Evolutionary conservation across 257 asterid species (phyloP), one percentile per base, ranked within the genome.

Genomic region (Penstemon barbatus): DNA sequence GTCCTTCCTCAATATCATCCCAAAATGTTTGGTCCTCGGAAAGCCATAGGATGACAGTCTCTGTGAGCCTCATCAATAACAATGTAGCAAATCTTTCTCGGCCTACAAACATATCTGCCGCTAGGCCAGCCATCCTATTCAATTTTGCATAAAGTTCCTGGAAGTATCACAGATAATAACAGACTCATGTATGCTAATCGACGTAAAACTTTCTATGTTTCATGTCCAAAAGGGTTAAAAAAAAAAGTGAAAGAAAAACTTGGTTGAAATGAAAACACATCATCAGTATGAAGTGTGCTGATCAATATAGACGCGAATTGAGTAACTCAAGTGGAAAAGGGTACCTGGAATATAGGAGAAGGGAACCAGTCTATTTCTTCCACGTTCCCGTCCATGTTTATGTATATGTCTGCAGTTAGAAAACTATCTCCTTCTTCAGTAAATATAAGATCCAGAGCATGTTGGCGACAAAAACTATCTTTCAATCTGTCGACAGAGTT

Each of bases 391-490:
- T 84, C 84, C 92, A 94, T 86, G 84, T 85, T 88, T 76, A 91
- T 71, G 76, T 94, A 94, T 75, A 83, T 85, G 12, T 94, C 96
- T 39, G 99, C 92, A 71, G 80, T 86, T 61, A 94, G 95, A 79
- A 84, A 78, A 83, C 97, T 84, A 73, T 94, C 97, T 70, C 96
- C 99, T 60, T 91, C 99, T 78, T 94, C 99, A 5, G 96, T 89
- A 78, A 90, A 94, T 75, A 94, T 94, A 75, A 94, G 99, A 71
- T 89, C 97, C 36, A 94, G 79, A 69, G 96, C 97, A 81, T 94
- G 99, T 76, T 87, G 97, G 65, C 88, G 96, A 79, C 99, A 94
- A 82, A 94, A 94, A 81, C 96, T 89, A 81, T 94, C 97, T 84
- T 94, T 94, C 75, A 94, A 79, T 76, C 91, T 78, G 77, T 94